Evolutionary conservation across 2,329 filamentous ascomycete genomes (phyloP).

Genomic region (Aspergillus aculeatus): DNA sequence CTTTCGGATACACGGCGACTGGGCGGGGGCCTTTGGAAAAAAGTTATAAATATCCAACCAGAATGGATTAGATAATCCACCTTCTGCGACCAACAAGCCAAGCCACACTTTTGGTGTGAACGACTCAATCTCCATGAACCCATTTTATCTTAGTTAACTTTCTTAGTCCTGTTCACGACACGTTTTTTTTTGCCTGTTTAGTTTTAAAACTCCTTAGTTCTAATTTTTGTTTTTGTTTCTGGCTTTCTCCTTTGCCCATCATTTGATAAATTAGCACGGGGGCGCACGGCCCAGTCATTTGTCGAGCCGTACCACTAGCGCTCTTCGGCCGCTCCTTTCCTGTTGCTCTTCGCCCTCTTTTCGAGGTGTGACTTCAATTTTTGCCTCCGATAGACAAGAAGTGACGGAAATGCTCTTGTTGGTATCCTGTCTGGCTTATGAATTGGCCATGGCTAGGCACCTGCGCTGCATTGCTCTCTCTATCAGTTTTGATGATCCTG

Average conservation of each 20-base stretch:
- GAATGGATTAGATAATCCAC: background rate
- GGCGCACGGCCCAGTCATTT: slow-evolving; percentile 5
- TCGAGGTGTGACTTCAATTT: background rate
- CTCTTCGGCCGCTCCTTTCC: background rate
- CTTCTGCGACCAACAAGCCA: slow-evolving; percentile 2
- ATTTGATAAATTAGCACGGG: slow-evolving; percentile 5
- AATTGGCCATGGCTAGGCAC: background rate
- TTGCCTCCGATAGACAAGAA: background rate
- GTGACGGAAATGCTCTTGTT: background rate
- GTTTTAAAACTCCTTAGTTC: background rate
- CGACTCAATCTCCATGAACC: background rate
- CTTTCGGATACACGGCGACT: background rate
- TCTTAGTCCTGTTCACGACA: background rate
- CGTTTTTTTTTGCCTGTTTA: background rate
- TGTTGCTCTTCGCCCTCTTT: background rate
- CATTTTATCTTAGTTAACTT: background rate
- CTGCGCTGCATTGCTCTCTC: background rate
- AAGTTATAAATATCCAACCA: background rate
- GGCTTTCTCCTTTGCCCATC: background rate
- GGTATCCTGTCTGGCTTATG: background rate
- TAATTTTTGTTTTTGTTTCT: background rate
- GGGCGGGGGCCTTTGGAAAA: background rate
- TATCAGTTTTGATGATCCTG: background rate
- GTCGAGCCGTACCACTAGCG: slow-evolving; percentile 4
- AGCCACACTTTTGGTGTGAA: slow-evolving; percentile 1